Conservation (phyloP, 768 basidiomycete genomes). For the Amylocystis lapponica region DNA sequence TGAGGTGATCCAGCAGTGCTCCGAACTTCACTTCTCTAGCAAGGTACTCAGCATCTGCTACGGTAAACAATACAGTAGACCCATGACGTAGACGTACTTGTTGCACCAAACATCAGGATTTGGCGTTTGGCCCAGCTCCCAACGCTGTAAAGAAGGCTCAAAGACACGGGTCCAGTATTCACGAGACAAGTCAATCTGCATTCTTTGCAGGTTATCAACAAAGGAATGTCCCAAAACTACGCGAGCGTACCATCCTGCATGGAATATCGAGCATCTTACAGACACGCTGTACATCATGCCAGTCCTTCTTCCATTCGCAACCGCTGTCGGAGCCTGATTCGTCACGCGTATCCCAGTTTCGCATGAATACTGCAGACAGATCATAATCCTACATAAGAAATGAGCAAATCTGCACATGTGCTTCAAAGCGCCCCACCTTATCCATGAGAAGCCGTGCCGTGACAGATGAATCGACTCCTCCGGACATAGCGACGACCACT, state of each 20-base stretch:
- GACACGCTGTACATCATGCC: conserved; percentile 83
- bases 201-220: not conserved
- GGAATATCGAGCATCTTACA: conserved; percentile 69
- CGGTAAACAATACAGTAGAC: not conserved
- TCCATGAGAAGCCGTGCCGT: conserved; percentile 71
- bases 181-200: conserved; percentile 76
- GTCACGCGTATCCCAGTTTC: conserved; percentile 90
- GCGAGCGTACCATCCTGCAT: conserved; percentile 55
- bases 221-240: conserved; percentile 2
- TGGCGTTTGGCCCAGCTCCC: conserved; percentile 78
- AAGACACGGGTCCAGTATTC: conserved; percentile 94
- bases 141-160: conserved; percentile 72
- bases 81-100: conserved; percentile 38
- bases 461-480: conserved; percentile 93
- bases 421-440: conserved; percentile 37
- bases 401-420: not conserved
- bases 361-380: conserved; percentile 88
- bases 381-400: conserved; percentile 57
- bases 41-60: not conserved
- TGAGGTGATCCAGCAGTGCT: conserved; percentile 65
- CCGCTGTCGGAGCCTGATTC: conserved; percentile 74
- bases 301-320: conserved; percentile 96
- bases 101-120: conserved; percentile 96
- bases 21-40: conserved; percentile 88
- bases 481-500: conserved; percentile 94